These are phyloP conservation scores for Spiromastix sp. DNA, from an alignment of 2,329 filamentous ascomycete species.

Conservation along the genomic window DNA sequence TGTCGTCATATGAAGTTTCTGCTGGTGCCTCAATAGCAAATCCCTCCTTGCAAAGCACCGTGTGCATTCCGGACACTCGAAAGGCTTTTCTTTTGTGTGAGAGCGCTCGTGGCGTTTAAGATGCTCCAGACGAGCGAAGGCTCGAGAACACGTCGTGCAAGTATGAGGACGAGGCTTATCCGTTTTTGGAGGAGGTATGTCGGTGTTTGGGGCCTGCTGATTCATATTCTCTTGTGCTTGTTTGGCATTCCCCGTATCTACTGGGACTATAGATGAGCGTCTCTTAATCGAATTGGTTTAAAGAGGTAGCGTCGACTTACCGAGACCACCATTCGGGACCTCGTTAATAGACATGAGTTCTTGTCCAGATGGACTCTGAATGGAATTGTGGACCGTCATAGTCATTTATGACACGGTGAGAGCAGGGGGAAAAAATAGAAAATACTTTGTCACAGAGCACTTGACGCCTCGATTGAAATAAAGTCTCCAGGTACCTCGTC, in stretches of 20 bases:
- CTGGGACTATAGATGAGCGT: conserved; percentile 9
- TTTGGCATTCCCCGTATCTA: conserved; percentile 7
- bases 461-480: conserved; percentile 4
- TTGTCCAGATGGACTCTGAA: conserved; percentile 25
- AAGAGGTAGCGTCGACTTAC: conserved; percentile 27
- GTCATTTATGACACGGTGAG: conserved; percentile 25
- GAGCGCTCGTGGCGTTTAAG: conserved; percentile 94
- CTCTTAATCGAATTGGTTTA: too few relatives aligned
- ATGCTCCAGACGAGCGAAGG: conserved; percentile 90
- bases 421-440: neutral
- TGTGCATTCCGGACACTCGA: conserved; percentile 89
- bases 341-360: conserved; percentile 34
- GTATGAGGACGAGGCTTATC: conserved; percentile 95
- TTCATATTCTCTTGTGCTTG: conserved; percentile 2
- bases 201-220: conserved; percentile 7
- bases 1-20: conserved; percentile 92
- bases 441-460: neutral
- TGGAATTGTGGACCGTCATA: conserved; percentile 28
- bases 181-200: conserved; percentile 57
- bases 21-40: conserved; percentile 85
- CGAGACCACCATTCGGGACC: conserved; percentile 26
- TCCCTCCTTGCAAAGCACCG: conserved; percentile 92
- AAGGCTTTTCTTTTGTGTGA: conserved; percentile 98
- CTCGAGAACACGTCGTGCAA: conserved; percentile 81
- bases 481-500: conserved; percentile 15